A percentile compares a stretch with the other conserved stretches of the same genome.
These are phyloP conservation scores for Solanum piurae DNA, from an alignment of 257 asterid species.

Conservation along the genomic window DNA sequence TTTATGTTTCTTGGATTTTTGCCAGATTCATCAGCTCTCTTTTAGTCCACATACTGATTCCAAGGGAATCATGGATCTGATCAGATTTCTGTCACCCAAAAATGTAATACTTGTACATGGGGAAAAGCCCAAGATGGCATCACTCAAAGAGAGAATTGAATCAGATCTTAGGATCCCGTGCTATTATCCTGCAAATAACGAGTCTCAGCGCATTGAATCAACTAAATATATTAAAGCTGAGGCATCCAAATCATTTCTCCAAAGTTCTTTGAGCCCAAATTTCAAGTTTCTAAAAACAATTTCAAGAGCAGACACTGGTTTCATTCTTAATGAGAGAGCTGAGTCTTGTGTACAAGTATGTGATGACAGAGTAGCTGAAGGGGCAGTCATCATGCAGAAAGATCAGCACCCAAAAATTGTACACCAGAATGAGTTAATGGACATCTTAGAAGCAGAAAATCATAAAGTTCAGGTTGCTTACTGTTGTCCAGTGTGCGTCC, in stretches of 20 bases:
- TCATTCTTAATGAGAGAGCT: slow-evolving; percentile 4
- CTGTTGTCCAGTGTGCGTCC: slow-evolving; percentile 28
- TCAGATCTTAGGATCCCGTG: slow-evolving; percentile 52
- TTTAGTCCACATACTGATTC: slow-evolving; percentile 94
- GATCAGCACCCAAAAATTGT: slow-evolving; percentile 29
- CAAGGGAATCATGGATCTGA: slow-evolving; percentile 88
- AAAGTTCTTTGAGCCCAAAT: slow-evolving; percentile 51
- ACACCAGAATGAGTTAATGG: slow-evolving; percentile 33
- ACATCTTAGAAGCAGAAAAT: slow-evolving; percentile 17
- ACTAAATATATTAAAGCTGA: slow-evolving; percentile 41
- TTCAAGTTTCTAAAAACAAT: slow-evolving; percentile 41
- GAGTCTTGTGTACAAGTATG: slow-evolving; percentile 29
- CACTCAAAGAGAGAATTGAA: slow-evolving; percentile 41
- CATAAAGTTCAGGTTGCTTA: slow-evolving; percentile 38
- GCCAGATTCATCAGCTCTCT: slow-evolving; percentile 36
- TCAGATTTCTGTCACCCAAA: slow-evolving; percentile 78
- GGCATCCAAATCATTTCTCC: slow-evolving; percentile 49
- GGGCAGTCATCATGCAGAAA: slow-evolving; percentile 27
- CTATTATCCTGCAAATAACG: slow-evolving; percentile 62
- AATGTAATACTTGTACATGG: slow-evolving; percentile 82
- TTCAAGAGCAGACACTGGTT: slow-evolving; percentile 5
- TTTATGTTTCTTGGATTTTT: background rate
- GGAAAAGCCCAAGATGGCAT: slow-evolving; percentile 71
- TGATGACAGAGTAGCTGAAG: slow-evolving; percentile 67
- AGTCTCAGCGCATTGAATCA: slow-evolving; percentile 43